Base-by-base conservation (phyloP, 176 grass and related monocot genomes). In the Juncus effusus region DNA sequence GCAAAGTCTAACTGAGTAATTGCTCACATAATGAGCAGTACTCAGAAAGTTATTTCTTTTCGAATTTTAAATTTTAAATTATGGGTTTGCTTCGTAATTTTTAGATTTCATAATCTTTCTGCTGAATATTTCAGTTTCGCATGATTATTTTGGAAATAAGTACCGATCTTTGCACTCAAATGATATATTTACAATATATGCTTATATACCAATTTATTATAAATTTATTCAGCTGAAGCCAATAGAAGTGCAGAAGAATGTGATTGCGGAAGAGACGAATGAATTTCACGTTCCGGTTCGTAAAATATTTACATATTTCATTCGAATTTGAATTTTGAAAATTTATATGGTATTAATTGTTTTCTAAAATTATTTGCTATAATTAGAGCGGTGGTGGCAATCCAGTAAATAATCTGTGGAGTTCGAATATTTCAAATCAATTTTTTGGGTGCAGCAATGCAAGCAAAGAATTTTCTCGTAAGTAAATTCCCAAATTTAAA, bases 401-500 rank as follows among this genome's bases (percentile, higher is more conserved):
- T 56, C 70, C 64, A 6, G 75, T 50, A 44, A 70, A 72, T 1
- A 69, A 78, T 40, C 85, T 99, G n/a, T 99, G 94, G 94, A 67
- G 56, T 35, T 93, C 89, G 0, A 77, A 82, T 77, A 63, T 53
- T 65, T 78, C 94, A 1, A 68, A 66, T 51, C 55, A 65, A 69
- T 99, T 89, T 84, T 65, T 78, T 7, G 89, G 89, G 62, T 99
- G 89, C 80, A 93, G 94, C 78, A 80, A 78, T 63, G 89, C 83
- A 40, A 82, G 76, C 63, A 76, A 58, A 38, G 65, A 72, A 14
- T 99, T 93, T 70, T 63, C 72, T 6, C 75, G 94, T 93, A 77
- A 52, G 72, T 60, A 38, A 40, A 38, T 62, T 75, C 51, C 42
- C 8, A 42, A 76, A 19, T 54, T 75, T 63, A 36, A 19, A 42